A percentile compares a stretch with the other conserved stretches of the same genome.
Conservation (phyloP, 768 basidiomycete genomes). For the Porpolomopsis calyptriformis region DNA sequence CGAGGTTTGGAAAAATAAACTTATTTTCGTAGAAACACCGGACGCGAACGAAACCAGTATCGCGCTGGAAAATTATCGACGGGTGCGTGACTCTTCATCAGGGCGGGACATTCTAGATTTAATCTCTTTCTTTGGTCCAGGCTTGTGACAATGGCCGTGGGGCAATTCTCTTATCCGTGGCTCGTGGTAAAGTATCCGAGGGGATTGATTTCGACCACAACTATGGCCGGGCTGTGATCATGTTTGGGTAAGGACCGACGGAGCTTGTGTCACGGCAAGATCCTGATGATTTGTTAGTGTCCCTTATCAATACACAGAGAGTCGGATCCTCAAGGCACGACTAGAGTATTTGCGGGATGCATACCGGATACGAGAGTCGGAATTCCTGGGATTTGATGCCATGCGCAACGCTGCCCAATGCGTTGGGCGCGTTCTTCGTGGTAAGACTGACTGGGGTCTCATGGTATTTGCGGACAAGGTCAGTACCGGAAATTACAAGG, state of each 20-base stretch:
- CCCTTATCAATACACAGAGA: constrained; percentile 97
- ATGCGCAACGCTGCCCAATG: constrained; percentile 99
- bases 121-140: constrained; percentile 27
- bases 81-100: constrained; percentile 38
- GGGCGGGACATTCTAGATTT: constrained; percentile 3
- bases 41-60: constrained; percentile 99
- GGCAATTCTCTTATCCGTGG: constrained; percentile 91
- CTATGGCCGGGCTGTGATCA: constrained; percentile 96
- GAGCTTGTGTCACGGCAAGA: constrained; percentile 4
- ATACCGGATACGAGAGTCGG: constrained; percentile 95
- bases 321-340: constrained; percentile 91
- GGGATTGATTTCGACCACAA: constrained; percentile 99
- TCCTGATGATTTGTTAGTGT: constrained; percentile 41
- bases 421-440: constrained; percentile 92
- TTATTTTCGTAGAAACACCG: constrained; percentile 98
- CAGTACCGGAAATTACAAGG: constrained; percentile 5
- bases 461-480: constrained; percentile 99
- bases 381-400: constrained; percentile 97
- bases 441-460: constrained; percentile 98
- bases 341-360: constrained; percentile 97
- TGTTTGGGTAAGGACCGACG: constrained; percentile 73
- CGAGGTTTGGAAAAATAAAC: constrained; percentile 99
- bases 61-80: constrained; percentile 86
- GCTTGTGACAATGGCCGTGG: constrained; percentile 98
- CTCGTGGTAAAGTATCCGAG: constrained; percentile 97